phyloP scores from a whole-genome alignment of 768 basidiomycete genomes.

The Trametes maxima region DNA sequence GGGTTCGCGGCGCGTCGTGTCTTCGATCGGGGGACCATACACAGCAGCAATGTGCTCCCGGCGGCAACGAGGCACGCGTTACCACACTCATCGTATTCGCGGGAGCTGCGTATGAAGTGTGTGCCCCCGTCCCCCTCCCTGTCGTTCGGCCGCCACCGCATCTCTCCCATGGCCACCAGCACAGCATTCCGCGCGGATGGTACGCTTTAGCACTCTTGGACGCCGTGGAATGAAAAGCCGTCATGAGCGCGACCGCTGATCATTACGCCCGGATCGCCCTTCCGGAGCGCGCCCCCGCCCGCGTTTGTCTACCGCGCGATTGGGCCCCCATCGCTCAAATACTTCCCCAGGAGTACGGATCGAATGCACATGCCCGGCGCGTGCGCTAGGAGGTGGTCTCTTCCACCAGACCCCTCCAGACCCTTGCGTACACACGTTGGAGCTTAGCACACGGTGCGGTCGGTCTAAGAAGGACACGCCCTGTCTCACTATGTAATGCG shows the following conservation, averaged over 20 bases:
- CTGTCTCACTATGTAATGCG: conserved; percentile 3
- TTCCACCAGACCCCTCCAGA: neutral
- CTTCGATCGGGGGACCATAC: neutral
- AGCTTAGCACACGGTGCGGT: neutral
- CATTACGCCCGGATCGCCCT: conserved; percentile 11
- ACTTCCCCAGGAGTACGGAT: neutral
- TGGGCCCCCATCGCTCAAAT: neutral
- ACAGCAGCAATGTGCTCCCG: neutral
- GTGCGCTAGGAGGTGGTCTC: neutral
- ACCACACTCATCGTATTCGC: neutral
- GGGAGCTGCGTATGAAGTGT: conserved; percentile 9
- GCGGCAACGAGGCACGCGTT: neutral
- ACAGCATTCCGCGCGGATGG: conserved; percentile 6
- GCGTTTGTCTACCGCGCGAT: neutral
- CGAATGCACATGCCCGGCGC: neutral
- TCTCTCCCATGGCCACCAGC: neutral
- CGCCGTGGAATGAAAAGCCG: conserved; percentile 2
- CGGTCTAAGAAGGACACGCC: neutral
- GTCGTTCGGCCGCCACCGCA: neutral
- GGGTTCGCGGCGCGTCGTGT: neutral
- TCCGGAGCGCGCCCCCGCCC: neutral
- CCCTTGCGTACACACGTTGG: conserved; percentile 8
- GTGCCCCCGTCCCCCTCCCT: neutral
- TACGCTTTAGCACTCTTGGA: neutral
- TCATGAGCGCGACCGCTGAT: conserved; percentile 9